Base-by-base conservation (phyloP, 2,329 filamentous ascomycete species). In the Exophiala lecanii-corni region DNA sequence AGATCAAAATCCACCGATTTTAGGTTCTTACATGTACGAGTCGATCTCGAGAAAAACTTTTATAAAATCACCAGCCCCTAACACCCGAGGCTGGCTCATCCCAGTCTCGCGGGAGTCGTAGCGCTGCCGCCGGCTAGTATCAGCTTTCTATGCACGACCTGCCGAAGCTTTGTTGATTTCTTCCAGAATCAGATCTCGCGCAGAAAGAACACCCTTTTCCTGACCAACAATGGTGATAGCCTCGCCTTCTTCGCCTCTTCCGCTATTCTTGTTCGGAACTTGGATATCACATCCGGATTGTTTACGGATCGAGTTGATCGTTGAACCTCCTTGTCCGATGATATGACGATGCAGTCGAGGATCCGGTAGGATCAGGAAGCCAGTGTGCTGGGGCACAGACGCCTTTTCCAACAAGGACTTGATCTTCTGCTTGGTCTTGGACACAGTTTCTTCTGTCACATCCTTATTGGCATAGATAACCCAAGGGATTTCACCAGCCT, bases 241-340 rank as follows among this genome's bases (percentile, higher is more conserved):
- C 65, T 96, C 89, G 16, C 73, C 76, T 55, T 71, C 68, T 16
- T 50, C 53, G 36, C 77, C 75, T 51, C 70, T 72, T 34, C 71
- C 72, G 26, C 72, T 72, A 65, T 94, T 85, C 59, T 87, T 83
- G 54, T 86, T 82, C 16, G 92, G 92, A 30, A 98, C 91, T 53
- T 89, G 89, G 62, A 98, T 94, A 69, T 85, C 89, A 68, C 89
- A 96, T 42, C 86, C 86, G 39, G 89, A 96, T 72, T 92, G 81
- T 70, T 87, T 88, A 56, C 92, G 82, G 62, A 98, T 96, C 31
- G 80, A 72, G 68, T 96, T 96, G 64, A 98, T 94, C 66, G 91
- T 91, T 64, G 80, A 85, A 46, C 92, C 92, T 47, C 84, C 86
- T 53, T 84, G 82, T 3, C 92, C 92, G 55, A 98, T 89, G 36